Evolutionary conservation across 768 basidiomycete species (phyloP), one percentile per base, ranked within the genome.

Genomic region (Lentinus tigrinus): DNA sequence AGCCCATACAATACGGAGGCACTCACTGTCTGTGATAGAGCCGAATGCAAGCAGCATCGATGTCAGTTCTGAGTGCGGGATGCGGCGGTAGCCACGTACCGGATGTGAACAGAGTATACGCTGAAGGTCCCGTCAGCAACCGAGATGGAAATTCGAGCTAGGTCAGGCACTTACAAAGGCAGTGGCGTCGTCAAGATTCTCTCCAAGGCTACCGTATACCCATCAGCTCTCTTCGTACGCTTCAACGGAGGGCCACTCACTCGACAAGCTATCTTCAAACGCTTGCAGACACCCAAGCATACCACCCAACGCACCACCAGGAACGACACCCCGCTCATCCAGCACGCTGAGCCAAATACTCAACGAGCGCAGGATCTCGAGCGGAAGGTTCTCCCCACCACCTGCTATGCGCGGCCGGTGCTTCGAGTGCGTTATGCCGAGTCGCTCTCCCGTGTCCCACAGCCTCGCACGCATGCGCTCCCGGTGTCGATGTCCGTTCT

Each of bases 61-160:
- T n/a, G 24, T n/a, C 38, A 3, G 9, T 3, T 39, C 9, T 21
- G 43, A 11, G 28, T 46, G 21, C 26, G 28, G 40, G 43, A 2
- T 43, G 40, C 5, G 11, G n/a, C n/a, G n/a, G n/a, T n/a, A n/a
- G n/a, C n/a, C 31, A 37, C 55, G 52, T 56, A 77, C 81, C 80
- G 76, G 65, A 87, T 86, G 65, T 87, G 85, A 8, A 81, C 84
- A 1, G 85, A 79, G 65, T 83, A 87, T 14, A 85, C 81, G 58
- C 85, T 87, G 56, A 8, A 31, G 48, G 26, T 17, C 51, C 11
- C 17, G 47, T 43, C n/a, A 55, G 56, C 16, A 38, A 34, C 55
- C 53, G 43, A 44, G 44, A 42, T 34, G 47, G 37, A 36, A n/a
- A n/a, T n/a, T 4, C n/a, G 10, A 37, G 24, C 36, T 42, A 6